Conservation (phyloP, 148 eudicot species). For the Rhododendron ovatum region DNA sequence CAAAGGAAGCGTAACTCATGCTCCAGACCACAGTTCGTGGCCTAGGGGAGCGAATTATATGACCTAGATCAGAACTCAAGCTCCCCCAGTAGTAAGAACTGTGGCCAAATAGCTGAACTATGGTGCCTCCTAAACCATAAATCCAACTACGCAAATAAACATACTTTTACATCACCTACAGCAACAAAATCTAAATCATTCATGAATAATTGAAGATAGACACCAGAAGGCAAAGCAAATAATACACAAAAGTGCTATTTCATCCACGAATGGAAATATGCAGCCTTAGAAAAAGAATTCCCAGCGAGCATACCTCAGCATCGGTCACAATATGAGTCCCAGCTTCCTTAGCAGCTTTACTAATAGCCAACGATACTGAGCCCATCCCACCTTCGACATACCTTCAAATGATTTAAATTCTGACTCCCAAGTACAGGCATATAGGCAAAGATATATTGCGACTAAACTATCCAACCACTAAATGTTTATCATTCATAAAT, state of each 20-base stretch:
- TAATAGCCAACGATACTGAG: slow-evolving; percentile 50
- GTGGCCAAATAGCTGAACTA: neutral
- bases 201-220: neutral
- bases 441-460: neutral
- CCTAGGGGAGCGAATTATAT: neutral
- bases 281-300: neutral
- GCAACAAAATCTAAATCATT: neutral
- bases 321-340: slow-evolving; percentile 52
- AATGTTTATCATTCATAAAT: neutral
- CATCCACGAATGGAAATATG: neutral
- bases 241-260: neutral
- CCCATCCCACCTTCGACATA: slow-evolving; percentile 77
- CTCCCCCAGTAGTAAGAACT: neutral
- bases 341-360: slow-evolving; percentile 61
- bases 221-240: neutral
- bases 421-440: neutral
- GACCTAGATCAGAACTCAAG: neutral
- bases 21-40: neutral
- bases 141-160: neutral
- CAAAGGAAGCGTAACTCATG: neutral
- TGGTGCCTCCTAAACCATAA: neutral
- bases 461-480: neutral
- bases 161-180: neutral
- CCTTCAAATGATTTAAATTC: slow-evolving; percentile 25
- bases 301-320: slow-evolving; percentile 12